Percentiles rank a stretch among this genome's conserved stretches.
Conservation (phyloP, 1,284 basidiomycete genomes). For the Vanrija sp. region DNA sequence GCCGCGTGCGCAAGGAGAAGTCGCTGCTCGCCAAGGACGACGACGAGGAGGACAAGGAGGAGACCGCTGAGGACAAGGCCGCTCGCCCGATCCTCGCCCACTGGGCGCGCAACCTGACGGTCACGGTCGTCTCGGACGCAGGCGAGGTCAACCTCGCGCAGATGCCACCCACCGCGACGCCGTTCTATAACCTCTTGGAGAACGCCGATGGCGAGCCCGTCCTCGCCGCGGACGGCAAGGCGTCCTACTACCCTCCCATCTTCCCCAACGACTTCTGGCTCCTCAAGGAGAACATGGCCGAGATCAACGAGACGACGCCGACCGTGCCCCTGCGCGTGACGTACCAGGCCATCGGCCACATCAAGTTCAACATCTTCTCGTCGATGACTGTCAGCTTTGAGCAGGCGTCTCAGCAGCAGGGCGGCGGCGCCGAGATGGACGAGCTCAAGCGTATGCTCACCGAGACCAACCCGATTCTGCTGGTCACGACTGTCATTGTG, state of each 20-base stretch:
- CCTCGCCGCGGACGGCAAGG: neutral
- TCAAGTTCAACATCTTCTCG: slow-evolving; percentile 71
- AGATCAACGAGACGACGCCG: slow-evolving; percentile 72
- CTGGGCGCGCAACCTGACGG: slow-evolving; percentile 80
- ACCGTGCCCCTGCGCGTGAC: slow-evolving; percentile 72
- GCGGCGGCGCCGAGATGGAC: slow-evolving; percentile 69
- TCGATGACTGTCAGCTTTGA: slow-evolving; percentile 75
- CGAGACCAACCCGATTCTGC: slow-evolving; percentile 91
- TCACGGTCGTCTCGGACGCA: slow-evolving; percentile 76
- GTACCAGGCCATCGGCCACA: slow-evolving; percentile 78
- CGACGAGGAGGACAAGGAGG: slow-evolving; percentile 47
- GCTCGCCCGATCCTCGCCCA: slow-evolving; percentile 59
- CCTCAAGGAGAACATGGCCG: slow-evolving; percentile 65
- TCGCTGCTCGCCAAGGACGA: slow-evolving; percentile 63
- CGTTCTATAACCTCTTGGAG: slow-evolving; percentile 55
- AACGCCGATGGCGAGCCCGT: slow-evolving; percentile 56
- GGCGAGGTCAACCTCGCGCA: slow-evolving; percentile 57
- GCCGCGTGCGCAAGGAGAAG: slow-evolving; percentile 73
- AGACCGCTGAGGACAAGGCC: slow-evolving; percentile 22
- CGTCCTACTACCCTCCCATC: slow-evolving; percentile 73
- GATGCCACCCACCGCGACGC: slow-evolving; percentile 60
- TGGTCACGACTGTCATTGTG: slow-evolving; percentile 68
- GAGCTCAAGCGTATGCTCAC: slow-evolving; percentile 88
- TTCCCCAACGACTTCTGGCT: slow-evolving; percentile 97
- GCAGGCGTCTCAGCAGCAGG: slow-evolving; percentile 64